Evolutionary conservation across 2,329 filamentous ascomycete genomes (phyloP).

Genomic region (Eutypa lata): DNA sequence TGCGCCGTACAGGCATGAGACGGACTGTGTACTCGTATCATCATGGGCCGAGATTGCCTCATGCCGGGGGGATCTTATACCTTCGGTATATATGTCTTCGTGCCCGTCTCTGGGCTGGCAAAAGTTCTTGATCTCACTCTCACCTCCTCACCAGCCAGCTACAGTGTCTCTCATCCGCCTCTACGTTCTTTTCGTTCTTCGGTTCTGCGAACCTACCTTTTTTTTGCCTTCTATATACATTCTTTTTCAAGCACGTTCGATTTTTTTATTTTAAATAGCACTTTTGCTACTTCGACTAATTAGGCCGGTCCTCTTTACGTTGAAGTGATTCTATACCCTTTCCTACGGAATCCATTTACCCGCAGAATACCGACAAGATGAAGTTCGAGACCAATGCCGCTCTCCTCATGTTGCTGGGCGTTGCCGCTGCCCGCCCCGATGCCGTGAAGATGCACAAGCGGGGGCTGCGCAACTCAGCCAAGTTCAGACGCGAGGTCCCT

Average conservation of each 20-base stretch:
- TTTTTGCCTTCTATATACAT: slow-evolving; percentile 14
- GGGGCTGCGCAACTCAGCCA: slow-evolving; percentile 12
- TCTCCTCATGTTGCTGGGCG: slow-evolving; percentile 25
- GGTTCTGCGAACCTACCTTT: slow-evolving; percentile 31
- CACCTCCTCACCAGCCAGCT: slow-evolving; percentile 18
- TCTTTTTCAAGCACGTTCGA: slow-evolving; percentile 15
- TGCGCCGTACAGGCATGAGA: not conserved
- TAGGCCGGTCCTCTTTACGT: slow-evolving; percentile 26
- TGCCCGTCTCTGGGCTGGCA: not conserved
- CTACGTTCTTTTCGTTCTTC: slow-evolving; percentile 23
- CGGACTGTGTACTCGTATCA: not conserved
- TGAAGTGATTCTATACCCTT: slow-evolving; percentile 7
- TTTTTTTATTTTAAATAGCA: not conserved
- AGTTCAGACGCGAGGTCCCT: slow-evolving; percentile 29
- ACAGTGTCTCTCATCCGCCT: slow-evolving; percentile 23
- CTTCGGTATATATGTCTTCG: slow-evolving; percentile 2
- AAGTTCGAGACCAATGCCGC: slow-evolving; percentile 29
- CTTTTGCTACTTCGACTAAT: slow-evolving; percentile 1
- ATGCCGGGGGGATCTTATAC: not conserved
- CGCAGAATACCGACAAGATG: slow-evolving; percentile 24
- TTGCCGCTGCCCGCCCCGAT: slow-evolving; percentile 29
- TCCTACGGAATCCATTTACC: slow-evolving; percentile 12
- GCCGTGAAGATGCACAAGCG: slow-evolving; percentile 15
- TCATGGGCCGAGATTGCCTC: not conserved
- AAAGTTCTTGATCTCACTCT: slow-evolving; percentile 8